Base-by-base conservation (phyloP, 1,284 basidiomycete genomes). In the Apiotrichum veenhuisii region DNA sequence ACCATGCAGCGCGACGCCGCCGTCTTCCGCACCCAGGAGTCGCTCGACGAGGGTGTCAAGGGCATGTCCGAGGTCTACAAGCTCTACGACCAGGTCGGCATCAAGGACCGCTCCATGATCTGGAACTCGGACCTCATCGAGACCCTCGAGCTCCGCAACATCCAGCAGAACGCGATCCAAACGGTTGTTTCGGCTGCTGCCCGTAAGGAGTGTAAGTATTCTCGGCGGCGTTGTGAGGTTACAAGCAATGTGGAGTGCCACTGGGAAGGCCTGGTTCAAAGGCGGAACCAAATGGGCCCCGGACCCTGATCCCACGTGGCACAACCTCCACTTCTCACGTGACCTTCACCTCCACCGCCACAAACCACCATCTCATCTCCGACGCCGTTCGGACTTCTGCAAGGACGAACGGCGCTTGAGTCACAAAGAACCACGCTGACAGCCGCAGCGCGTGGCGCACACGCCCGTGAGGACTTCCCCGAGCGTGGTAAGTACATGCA, bases 71-170 rank as follows among this genome's bases (percentile, higher is more conserved):
- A 84, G 56, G 91, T 98, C 64, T 94, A 91, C 82, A 84, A 87
- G 70, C 88, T 83, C 73, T 98, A 87, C 79, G 83, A 88, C 66
- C 84, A 96, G 52, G 88, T 99, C 66, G 89, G 92, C 61, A 89
- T 97, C 80, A 95, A 95, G 82, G 96, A 98, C 79, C 85, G 95
- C 73, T 91, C 89, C 76, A 90, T 98, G 91, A 96, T 98, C 79
- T 98, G 95, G 96, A 96, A 96, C 80, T 89, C 90, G 90, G 96
- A 99, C 76, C 86, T 98, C 57, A 83, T 97, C 62, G 96, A 99
- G 82, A 96, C 92, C 15, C 84, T 98, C 54, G 96, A 99, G 79
- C 87, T 99, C 44, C 88, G 91, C 76, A 98, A 99, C 81, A 81
- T 98, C 63, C 83, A 96, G 69, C 93, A 95, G 73, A 91, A 88